Evolutionary conservation across 371 early-diverging fungal genomes (phyloP), one percentile per base, ranked within the genome.

Genomic region (Mucor plumbeus): DNA sequence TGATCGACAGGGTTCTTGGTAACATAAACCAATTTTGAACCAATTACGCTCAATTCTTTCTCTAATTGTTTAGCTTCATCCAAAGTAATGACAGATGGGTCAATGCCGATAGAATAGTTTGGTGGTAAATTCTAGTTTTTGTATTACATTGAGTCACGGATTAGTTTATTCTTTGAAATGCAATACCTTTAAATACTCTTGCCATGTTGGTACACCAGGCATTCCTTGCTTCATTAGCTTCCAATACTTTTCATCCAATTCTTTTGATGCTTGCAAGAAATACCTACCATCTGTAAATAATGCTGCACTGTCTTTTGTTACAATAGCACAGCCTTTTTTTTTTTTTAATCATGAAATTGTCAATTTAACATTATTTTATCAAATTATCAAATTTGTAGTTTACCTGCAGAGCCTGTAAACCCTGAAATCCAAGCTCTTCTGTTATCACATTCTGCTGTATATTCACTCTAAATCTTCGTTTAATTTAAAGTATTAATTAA

Each of bases 221-320:
- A 94, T 70, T 1, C 98, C 98, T 67, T 82, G 82, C 83, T 96
- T 97, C 93, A 94, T 95, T 70, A 97, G 75, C n/a, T 86, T 91
- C 97, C 97, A 97, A 77, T 94, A 90, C 59, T 64, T 56, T 73
- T 91, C 91, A 50, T 70, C 66, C 60, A 99, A 80, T 81, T 99
- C 93, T 70, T 96, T 86, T 0, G 91, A 85, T 10, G 99, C 99
- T 81, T 99, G 99, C 54, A 99, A 78, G 80, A 94, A 99, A 87
- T 99, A 99, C 56, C 99, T 87, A 1, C 98, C 97, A 77, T 99
- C 99, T 13, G 99, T 99, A 83, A 97, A 98, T 40, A 99, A 83
- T 17, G 91, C 91, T n/a, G 94, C 94, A 7, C 82, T 65, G 31
- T 90, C 82, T 38, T 73, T 60, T 7, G 92, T 88, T 38, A 96